Evolutionary conservation across 352 stramenopile species (phyloP).

Genomic region (Globisporangium cylindrosporum): DNA sequence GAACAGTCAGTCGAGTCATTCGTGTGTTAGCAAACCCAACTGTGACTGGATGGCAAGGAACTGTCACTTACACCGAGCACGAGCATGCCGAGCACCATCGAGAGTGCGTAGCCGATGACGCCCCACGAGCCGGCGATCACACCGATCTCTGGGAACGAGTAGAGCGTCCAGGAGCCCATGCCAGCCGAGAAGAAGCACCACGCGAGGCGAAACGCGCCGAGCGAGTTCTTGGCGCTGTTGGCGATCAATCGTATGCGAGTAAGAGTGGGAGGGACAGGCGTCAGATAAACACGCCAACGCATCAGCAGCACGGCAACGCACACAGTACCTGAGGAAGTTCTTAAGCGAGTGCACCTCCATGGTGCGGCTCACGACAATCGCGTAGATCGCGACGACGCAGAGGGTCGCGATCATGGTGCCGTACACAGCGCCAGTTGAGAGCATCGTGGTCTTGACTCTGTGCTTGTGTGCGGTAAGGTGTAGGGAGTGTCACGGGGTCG

Average conservation of each 20-base stretch:
- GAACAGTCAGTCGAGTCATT: not conserved
- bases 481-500: not conserved
- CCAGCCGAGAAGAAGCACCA: slow-evolving; percentile 80
- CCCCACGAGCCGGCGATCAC: slow-evolving; percentile 69
- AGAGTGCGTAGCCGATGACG: slow-evolving; percentile 76
- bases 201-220: slow-evolving; percentile 46
- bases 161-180: slow-evolving; percentile 77
- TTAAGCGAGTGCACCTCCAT: slow-evolving; percentile 52
- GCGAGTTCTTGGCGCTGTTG: slow-evolving; percentile 64
- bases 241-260: not conserved
- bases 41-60: not conserved
- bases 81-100: slow-evolving; percentile 50
- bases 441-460: slow-evolving; percentile 24
- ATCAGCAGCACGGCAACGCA: not conserved
- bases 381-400: slow-evolving; percentile 54
- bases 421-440: slow-evolving; percentile 48
- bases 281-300: not conserved
- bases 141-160: slow-evolving; percentile 73
- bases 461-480: not conserved
- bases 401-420: slow-evolving; percentile 61
- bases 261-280: not conserved
- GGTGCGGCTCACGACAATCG: slow-evolving; percentile 56
- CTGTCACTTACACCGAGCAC: slow-evolving; percentile 35
- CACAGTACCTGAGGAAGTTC: slow-evolving; percentile 58
- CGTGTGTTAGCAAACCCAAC: not conserved